Evolutionary conservation across 2,329 filamentous ascomycete genomes (phyloP).

Genomic region (Neonectria sp.): DNA sequence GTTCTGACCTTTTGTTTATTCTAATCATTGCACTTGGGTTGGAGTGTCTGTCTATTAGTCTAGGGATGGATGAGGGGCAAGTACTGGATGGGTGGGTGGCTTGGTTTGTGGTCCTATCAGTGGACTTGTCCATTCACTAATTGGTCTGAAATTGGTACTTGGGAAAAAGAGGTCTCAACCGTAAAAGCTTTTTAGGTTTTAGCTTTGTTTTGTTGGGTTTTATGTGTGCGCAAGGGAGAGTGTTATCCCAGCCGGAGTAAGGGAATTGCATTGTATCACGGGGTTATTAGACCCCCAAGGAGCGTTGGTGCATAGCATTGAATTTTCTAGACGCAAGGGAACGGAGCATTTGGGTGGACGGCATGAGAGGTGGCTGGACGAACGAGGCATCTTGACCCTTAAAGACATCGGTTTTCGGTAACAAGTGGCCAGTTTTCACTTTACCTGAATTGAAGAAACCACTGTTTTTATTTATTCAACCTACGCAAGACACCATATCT

Average conservation of each 20-base stretch:
- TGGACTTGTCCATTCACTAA: constrained; percentile 31
- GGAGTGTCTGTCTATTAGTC: constrained; percentile 34
- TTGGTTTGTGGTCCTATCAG: constrained; percentile 33
- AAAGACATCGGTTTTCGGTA: constrained; percentile 29
- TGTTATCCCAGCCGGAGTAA: background rate
- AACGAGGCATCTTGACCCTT: constrained; percentile 29
- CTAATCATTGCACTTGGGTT: constrained; percentile 38
- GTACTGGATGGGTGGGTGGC: constrained; percentile 34
- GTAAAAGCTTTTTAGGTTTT: constrained; percentile 30
- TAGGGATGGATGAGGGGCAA: constrained; percentile 37
- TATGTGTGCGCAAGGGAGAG: constrained; percentile 18
- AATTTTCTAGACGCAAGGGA: constrained; percentile 42
- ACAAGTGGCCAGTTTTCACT: constrained; percentile 28
- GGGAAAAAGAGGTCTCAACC: constrained; percentile 37
- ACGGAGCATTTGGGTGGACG: constrained; percentile 31
- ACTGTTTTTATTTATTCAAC: constrained; percentile 2
- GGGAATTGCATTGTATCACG: constrained; percentile 31
- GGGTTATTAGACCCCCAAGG: constrained; percentile 44
- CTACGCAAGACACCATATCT: constrained; percentile 6
- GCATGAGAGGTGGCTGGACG: constrained; percentile 28
- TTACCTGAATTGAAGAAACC: constrained; percentile 17
- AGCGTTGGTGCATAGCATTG: constrained; percentile 33
- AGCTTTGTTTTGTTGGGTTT: constrained; percentile 25
- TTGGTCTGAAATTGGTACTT: constrained; percentile 35
- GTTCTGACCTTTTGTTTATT: constrained; percentile 26